Percentiles rank a stretch among this genome's conserved stretches.
phyloP scores from a whole-genome alignment of 1,139 yeast species.

The Yamadazyma dushanensis region DNA sequence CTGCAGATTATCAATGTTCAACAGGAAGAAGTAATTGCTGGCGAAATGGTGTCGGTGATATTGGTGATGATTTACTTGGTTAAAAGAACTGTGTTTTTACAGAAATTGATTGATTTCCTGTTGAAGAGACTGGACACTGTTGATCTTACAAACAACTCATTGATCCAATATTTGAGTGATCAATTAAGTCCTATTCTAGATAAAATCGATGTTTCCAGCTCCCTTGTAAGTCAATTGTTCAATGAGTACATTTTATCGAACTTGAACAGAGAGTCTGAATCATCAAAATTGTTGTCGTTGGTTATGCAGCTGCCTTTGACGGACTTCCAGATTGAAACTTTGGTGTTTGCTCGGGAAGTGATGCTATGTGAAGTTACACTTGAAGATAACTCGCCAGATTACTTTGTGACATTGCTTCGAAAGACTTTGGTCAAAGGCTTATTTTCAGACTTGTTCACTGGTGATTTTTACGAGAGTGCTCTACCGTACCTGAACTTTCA shows the following conservation, averaged over 20 bases:
- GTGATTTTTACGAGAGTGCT: slow-evolving; percentile 16
- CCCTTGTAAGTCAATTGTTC: slow-evolving; percentile 8
- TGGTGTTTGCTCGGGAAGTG: slow-evolving; percentile 13
- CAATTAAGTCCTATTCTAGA: slow-evolving; percentile 33
- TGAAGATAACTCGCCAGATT: slow-evolving; percentile 9
- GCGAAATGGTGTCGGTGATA: slow-evolving; percentile 13
- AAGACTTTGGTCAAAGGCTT: slow-evolving; percentile 11
- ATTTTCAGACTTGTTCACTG: slow-evolving; percentile 10
- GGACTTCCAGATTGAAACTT: slow-evolving; percentile 12
- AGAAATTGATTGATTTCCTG: slow-evolving; percentile 17
- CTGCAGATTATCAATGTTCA: slow-evolving; percentile 8
- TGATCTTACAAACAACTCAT: slow-evolving; percentile 12
- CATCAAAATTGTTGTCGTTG: slow-evolving; percentile 22
- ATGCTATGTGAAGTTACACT: slow-evolving; percentile 10
- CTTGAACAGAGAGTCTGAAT: slow-evolving; percentile 29
- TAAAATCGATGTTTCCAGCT: slow-evolving; percentile 13
- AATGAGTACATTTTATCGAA: slow-evolving; percentile 10
- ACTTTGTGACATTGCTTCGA: slow-evolving; percentile 13
- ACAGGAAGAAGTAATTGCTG: slow-evolving; percentile 2
- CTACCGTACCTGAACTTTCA: slow-evolving; percentile 16
- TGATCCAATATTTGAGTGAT: slow-evolving; percentile 24
- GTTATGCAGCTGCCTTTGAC: slow-evolving; percentile 22
- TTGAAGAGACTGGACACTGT: slow-evolving; percentile 6
- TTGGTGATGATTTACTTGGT: slow-evolving; percentile 26
- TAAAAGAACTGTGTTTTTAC: slow-evolving; percentile 26